Percentiles rank a stretch among this genome's conserved stretches.
Evolutionary conservation across 805 yeast genomes (phyloP).

Genomic region (Kazachstania psychrophila): DNA sequence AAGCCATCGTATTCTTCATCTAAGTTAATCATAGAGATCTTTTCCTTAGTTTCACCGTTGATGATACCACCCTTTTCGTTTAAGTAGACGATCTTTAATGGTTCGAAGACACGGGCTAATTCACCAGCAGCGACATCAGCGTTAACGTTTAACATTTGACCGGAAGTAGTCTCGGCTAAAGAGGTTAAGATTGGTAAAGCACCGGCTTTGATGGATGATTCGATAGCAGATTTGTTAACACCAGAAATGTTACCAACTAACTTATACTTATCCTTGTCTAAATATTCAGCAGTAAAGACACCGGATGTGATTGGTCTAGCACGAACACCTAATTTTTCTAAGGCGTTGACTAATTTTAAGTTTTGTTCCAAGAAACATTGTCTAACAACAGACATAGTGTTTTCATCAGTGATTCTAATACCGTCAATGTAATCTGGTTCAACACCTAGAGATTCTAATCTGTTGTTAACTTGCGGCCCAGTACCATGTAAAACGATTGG

Average conservation of each 20-base stretch:
- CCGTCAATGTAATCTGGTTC: slow-evolving; percentile 96
- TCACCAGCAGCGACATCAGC: slow-evolving; percentile 99
- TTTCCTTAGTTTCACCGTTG: slow-evolving; percentile 86
- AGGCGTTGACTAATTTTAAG: slow-evolving; percentile 86
- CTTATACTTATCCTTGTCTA: slow-evolving; percentile 83
- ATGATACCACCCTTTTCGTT: slow-evolving; percentile 97
- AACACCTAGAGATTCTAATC: slow-evolving; percentile 85
- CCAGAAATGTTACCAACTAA: slow-evolving; percentile 83
- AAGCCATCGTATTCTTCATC: slow-evolving; percentile 93
- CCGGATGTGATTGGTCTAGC: slow-evolving; percentile 99
- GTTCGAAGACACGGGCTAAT: slow-evolving; percentile 92
- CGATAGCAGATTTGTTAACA: slow-evolving; percentile 83
- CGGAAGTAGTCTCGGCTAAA: slow-evolving; percentile 91
- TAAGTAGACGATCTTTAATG: slow-evolving; percentile 89
- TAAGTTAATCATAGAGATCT: slow-evolving; percentile 78
- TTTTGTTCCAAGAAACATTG: slow-evolving; percentile 93
- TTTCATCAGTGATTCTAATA: slow-evolving; percentile 86
- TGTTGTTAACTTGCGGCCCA: slow-evolving; percentile 96
- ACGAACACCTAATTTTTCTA: slow-evolving; percentile 92
- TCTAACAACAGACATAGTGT: slow-evolving; percentile 94
- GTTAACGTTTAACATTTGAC: slow-evolving; percentile 93
- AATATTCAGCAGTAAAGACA: slow-evolving; percentile 85
- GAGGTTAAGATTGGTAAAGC: slow-evolving; percentile 95
- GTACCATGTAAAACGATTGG: slow-evolving; percentile 98
- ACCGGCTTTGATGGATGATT: slow-evolving; percentile 92